Conservation (phyloP, 164 flowering plant species). For the Umbellularia californica region DNA sequence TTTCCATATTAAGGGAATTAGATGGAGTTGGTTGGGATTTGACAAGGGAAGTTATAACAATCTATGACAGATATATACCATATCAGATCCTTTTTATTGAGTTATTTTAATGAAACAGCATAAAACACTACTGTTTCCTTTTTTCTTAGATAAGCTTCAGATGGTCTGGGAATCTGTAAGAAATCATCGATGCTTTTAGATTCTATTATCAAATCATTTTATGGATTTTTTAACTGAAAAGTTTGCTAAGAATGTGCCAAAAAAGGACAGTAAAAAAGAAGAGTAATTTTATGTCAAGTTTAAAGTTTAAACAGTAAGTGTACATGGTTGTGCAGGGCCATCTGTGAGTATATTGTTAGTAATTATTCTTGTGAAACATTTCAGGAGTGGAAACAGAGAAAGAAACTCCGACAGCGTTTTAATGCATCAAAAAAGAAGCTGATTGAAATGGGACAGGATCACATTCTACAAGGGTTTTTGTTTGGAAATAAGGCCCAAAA, state of each 20-base stretch:
- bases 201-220: no score
- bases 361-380: constrained; percentile 11
- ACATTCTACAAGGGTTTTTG: constrained; percentile 74
- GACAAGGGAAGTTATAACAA: no score
- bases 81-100: no score
- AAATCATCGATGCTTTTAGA: no score
- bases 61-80: no score
- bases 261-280: neutral
- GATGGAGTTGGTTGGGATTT: no score
- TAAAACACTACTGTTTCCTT: no score
- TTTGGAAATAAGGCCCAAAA: constrained; percentile 67
- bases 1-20: no score
- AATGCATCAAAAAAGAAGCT: constrained; percentile 79
- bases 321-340: neutral
- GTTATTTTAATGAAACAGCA: no score
- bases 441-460: constrained; percentile 71
- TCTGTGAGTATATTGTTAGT: neutral
- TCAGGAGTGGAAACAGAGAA: constrained; percentile 92
- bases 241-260: neutral
- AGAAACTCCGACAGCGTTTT: constrained; percentile 58
- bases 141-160: no score
- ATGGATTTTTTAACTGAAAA: neutral
- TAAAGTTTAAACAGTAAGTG: neutral
- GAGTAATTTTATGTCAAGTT: neutral
- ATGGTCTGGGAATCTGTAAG: no score